A percentile compares a stretch with the other conserved stretches of the same genome.
Evolutionary conservation across 768 basidiomycete species (phyloP).

Genomic region (Exsudoporus frostii): DNA sequence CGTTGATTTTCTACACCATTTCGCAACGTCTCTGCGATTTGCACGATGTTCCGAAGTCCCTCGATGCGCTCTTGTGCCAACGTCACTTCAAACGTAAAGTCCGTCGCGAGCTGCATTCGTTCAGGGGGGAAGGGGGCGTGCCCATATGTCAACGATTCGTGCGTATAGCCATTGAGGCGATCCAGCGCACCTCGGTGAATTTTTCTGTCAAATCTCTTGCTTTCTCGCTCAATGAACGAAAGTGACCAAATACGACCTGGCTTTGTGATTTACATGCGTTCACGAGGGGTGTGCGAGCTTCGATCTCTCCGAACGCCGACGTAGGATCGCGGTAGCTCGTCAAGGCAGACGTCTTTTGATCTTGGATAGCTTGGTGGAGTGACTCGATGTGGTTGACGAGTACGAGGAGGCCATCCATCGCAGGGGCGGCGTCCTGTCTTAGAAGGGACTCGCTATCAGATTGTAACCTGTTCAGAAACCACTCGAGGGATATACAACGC

Average conservation of each 20-base stretch:
- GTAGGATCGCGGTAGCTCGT: not conserved
- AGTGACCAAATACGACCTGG: constrained; percentile 1
- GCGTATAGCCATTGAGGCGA: not conserved
- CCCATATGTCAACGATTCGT: not conserved
- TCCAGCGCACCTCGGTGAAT: constrained; percentile 4
- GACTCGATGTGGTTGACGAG: constrained; percentile 6
- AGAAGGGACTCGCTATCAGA: constrained; percentile 4
- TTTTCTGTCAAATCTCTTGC: constrained; percentile 6
- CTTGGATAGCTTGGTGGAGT: constrained; percentile 1
- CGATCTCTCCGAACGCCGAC: not conserved
- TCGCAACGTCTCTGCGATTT: not conserved
- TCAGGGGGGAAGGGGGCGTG: not conserved
- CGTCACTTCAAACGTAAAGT: constrained; percentile 8
- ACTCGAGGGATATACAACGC: constrained; percentile 2
- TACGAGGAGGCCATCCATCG: constrained; percentile 3
- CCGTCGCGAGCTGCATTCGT: constrained; percentile 8
- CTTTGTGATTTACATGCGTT: constrained; percentile 5
- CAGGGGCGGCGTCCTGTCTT: not conserved
- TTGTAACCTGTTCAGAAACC: not conserved
- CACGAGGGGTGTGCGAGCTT: constrained; percentile 1
- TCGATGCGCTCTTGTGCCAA: not conserved
- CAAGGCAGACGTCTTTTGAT: not conserved
- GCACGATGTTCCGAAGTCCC: not conserved
- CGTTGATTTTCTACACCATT: not conserved
- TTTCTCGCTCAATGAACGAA: constrained; percentile 6